Percentiles rank a stretch among this genome's conserved stretches.
phyloP scores from a whole-genome alignment of 768 basidiomycete species.

The Clavaria fumosa region DNA sequence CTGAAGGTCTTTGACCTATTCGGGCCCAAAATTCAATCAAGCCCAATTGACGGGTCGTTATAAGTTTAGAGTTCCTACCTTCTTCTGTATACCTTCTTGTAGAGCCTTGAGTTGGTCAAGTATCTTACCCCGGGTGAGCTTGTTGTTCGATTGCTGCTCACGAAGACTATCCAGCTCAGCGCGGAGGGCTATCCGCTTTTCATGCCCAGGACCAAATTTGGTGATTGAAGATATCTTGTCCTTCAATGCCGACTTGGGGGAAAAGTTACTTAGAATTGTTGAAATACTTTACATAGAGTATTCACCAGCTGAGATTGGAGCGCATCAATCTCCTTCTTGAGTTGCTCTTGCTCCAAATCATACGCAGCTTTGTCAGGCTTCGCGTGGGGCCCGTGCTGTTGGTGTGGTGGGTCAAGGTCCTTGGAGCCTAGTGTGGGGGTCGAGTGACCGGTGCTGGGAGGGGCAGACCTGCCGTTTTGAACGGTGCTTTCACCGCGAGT shows the following conservation, averaged over 20 bases:
- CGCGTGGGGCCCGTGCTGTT: too few relatives aligned
- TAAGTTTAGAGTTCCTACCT: conserved; percentile 30
- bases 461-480: conserved; percentile 24
- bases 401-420: too few relatives aligned
- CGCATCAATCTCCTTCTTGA: conserved; percentile 73
- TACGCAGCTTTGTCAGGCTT: conserved; percentile 79
- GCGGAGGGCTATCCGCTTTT: conserved; percentile 55
- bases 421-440: too few relatives aligned
- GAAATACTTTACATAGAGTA: too few relatives aligned
- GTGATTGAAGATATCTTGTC: conserved; percentile 58
- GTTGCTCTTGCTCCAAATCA: conserved; percentile 69
- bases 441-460: conserved; percentile 32
- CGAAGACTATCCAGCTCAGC: conserved; percentile 72
- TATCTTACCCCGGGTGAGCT: conserved; percentile 52
- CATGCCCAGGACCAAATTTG: conserved; percentile 49
- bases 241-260: conserved; percentile 49
- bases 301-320: conserved; percentile 70
- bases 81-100: conserved; percentile 68
- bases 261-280: too few relatives aligned
- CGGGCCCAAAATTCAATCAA: conserved; percentile 2
- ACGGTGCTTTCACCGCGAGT: conserved; percentile 25
- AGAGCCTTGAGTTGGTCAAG: conserved; percentile 65
- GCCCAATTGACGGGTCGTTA: conserved; percentile 3
- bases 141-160: conserved; percentile 62
- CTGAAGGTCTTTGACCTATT: conserved; percentile 76